Evolutionary conservation across 2,329 filamentous ascomycete species (phyloP), one percentile per base, ranked within the genome.

Genomic region (Pseudocercospora cruenta): DNA sequence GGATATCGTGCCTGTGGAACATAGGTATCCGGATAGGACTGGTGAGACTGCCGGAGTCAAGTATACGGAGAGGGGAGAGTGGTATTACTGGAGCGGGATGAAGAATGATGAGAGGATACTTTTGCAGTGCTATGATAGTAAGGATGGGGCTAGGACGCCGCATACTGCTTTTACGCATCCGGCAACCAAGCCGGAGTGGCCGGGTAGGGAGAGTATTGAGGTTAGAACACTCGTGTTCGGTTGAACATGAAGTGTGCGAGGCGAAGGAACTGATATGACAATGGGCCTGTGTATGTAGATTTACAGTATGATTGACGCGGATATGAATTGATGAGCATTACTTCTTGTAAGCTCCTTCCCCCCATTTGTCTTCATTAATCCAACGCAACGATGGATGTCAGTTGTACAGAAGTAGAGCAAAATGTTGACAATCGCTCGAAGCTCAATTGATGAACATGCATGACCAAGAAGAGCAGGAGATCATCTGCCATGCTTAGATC

Each of bases 1-100:
- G 0, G 91, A 94, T 70, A 81, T 95, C 8, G 83, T 94, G 0
- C 83, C 87, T 6, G 86, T 95, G 8, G 87, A 94, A 78, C 90
- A 93, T 74, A 82, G 91, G 16, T 95, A 95, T 73, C 86, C 88
- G 0, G 78, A 87, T 69, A 88, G 91, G 45, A 86, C 81, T 0
- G 92, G 93, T 0, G 88, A 94, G 83, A 94, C 91, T 0, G 90
- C 91, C 1, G 87, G 84, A 0, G 89, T 96, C 58, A 81, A 81
- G 66, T 83, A 88, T 68, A 87, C 88, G 60, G 78, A 84, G 0
- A 77, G 65, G 0, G 91, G 94, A 78, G 81, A 86, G 77, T 96
- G 92, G 91, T 87, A 90, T 74, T 96, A 95, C 74, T 88, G 91
- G 80, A 91, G 88, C 63, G 91, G 91, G 2, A 93, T 95, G 90